Evolutionary conservation across 495 filamentous ascomycete genomes (phyloP), one percentile per base, ranked within the genome.

Genomic region (Talaromyces nanjingensis): DNA sequence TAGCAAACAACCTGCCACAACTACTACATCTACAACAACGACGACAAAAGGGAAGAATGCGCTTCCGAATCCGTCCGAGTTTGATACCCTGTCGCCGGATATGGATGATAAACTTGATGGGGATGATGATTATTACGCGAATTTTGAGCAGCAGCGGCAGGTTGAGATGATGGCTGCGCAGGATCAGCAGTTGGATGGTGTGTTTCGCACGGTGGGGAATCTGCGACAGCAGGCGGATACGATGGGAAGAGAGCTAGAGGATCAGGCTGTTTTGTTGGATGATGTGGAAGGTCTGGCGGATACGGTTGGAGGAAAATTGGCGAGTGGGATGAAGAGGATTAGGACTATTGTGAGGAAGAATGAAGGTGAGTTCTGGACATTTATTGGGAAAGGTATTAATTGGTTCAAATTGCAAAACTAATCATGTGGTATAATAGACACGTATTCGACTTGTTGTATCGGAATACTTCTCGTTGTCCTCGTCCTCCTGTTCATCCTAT

Each of bases 181-280:
- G 78, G 96, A 98, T 72, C 81, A 94, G 79, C 87, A 91, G 66
- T 79, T 98, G 6, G 93, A 97, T 74, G 90, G 90, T 3, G 96
- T 98, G 49, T 96, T 91, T 70, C 84, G 86, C 67, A 98, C 94
- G 2, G 94, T 98, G 39, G 93, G 91, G 0, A 97, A 91, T 70
- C 71, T 98, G 69, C 78, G 92, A 59, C 80, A 89, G 72, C 93
- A 97, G 80, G 96, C 96, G 16, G 86, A 94, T 76, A 88, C 89
- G 66, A 98, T 98, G 93, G 93, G 93, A 7, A 78, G 93, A 61
- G 94, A 98, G 76, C 78, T 98, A 56, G 96, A 97, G 74, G 93
- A 97, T 74, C 94, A 98, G 81, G 82, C 78, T 22, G 88, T 90
- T 70, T 78, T 91, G 76, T 79, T 98, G 57, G 87, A 91, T 62